Evolutionary conservation across 2,329 filamentous ascomycete genomes (phyloP), one percentile per base, ranked within the genome.

Genomic region (Incumbomyces delicatus): DNA sequence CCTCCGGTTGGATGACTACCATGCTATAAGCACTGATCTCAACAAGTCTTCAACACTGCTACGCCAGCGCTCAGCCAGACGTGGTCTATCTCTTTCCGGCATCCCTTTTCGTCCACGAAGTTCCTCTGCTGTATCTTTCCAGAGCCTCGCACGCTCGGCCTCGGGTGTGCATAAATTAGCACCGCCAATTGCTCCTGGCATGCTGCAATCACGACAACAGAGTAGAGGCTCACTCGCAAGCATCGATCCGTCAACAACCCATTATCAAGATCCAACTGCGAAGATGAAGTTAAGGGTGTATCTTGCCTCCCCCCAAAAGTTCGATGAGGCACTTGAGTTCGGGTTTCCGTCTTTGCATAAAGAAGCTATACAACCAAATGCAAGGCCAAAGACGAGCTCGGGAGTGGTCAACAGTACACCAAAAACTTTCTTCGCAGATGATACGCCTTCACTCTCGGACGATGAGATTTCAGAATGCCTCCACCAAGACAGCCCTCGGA

Each of bases 291-390:
- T 96, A 16, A 81, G 88, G 11, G 80, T 87, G 6, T 95, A 89
- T 58, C 76, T 95, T 16, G 85, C 86, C 6, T 94, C 88, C 1
- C 85, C 89, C 1, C 86, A 94, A 56, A 95, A 94, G 61, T 96
- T 96, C 57, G 90, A 96, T 61, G 90, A 96, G 65, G 88, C 87
- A 1, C 78, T 96, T 44, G 86, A 94, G 61, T 95, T 94, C 64
- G 90, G 90, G 0, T 96, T 95, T 58, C 87, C 88, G 0, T 61
- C 69, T 3, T 50, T 69, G 49, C 48, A 47, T 18, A 35, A 42
- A 32, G 42, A 44, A 17, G 48, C 27, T n/a, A 31, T 53, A 12
- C 44, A 46, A 1, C 55, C 49, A 2, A 43, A 56, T 14, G 48
- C 3, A 17, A 47, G 42, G 51, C 59, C 36, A 41, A 55, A 20